Base-by-base conservation (phyloP, 2,329 filamentous ascomycete species). In the Colletotrichum ledebouriae region DNA sequence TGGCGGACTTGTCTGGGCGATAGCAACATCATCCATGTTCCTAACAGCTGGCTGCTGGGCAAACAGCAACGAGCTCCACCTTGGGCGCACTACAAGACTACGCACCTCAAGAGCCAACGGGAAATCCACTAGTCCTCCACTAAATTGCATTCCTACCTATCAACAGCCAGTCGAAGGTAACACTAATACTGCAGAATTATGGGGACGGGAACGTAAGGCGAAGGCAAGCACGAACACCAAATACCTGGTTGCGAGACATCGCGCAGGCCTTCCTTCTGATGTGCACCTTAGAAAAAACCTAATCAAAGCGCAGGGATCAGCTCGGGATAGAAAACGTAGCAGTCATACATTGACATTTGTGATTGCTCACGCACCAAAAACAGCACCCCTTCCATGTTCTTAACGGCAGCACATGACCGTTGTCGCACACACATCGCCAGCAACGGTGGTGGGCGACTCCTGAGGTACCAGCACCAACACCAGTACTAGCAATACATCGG, bases 301-400 rank as follows among this genome's bases (percentile, higher is more conserved):
- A 44, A 53, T 53, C 49, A 41, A 3, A 29, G 34, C 6, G 33
- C 34, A 34, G n/a, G 53, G 34, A 56, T 17, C 39, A 37, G 49
- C 5, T 33, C 11, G 29, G 15, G 25, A 34, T 15, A 17, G 25
- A 29, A 17, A 53, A 53, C 17, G 49, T 29, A 53, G 34, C 15
- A 37, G 49, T 53, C 49, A 55, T 41, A 39, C 47, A 50, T 44
- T 58, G 44, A 53, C 44, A 49, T 17, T 33, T 39, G 34, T 33
- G 20, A 34, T n/a, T 50, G 29, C 34, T 50, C 52, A 50, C 33
- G 39, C 49, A 12, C 17, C 41, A 37, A n/a, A 37, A 39, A 49
- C 29, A 55, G 47, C 65, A 68, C 49, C 29, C 29, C 60, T 64
- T 68, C 65, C 65, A 64, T 64, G 65, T n/a, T 42, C 13, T 57